Percentiles rank a stretch among this genome's conserved stretches.
phyloP scores from a whole-genome alignment of 441 rosid genomes.

The Corymbia calophylla region DNA sequence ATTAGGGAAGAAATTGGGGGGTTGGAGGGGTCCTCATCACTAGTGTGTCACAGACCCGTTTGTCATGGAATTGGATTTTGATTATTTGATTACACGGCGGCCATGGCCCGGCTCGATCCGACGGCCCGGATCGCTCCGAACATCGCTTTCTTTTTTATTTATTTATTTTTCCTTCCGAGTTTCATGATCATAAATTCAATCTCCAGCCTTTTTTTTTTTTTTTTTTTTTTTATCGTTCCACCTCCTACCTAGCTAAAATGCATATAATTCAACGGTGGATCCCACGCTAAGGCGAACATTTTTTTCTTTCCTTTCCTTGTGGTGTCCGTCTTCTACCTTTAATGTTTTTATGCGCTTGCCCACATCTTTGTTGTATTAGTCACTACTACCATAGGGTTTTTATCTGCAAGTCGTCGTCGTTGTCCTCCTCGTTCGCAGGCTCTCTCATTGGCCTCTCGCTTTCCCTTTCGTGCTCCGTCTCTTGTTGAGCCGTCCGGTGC shows the following conservation, averaged over 20 bases:
- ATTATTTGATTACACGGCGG: neutral
- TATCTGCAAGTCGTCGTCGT: neutral
- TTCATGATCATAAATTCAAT: neutral
- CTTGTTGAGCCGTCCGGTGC: neutral
- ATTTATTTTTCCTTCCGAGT: neutral
- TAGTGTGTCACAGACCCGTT: constrained; percentile 14
- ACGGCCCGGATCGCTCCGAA: neutral
- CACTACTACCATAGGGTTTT: neutral
- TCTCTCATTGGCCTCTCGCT: neutral
- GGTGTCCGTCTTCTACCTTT: constrained; percentile 25
- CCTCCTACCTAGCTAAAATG: neutral
- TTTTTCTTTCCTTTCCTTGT: constrained; percentile 7
- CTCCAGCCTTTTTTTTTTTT: neutral
- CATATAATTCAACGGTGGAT: constrained; percentile 21
- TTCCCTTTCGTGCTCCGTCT: neutral
- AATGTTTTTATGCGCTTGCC: neutral
- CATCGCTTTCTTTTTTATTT: neutral
- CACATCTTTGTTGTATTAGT: neutral
- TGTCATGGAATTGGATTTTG: constrained; percentile 19
- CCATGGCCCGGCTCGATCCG: neutral
- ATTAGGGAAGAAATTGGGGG: neutral
- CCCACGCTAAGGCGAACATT: neutral
- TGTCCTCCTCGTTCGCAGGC: neutral
- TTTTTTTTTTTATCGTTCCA: neutral
- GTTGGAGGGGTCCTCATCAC: constrained; percentile 12